phyloP scores from a whole-genome alignment of 305 asterid genomes.

The Nicotiana rustica region DNA sequence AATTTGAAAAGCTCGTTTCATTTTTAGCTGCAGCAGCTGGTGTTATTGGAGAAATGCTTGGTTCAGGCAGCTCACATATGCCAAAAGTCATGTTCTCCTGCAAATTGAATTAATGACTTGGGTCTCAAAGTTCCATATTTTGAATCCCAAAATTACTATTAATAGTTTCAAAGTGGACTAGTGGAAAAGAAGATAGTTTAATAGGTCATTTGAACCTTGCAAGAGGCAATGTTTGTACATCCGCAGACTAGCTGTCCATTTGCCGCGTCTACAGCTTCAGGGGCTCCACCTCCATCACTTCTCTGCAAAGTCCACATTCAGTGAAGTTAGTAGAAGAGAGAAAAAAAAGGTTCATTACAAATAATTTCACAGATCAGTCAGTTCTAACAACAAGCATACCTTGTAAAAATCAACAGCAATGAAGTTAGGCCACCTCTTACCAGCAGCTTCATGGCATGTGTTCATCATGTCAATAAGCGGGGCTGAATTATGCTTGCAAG shows the following conservation, averaged over 20 bases:
- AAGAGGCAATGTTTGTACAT: conserved; percentile 66
- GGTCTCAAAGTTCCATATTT: neutral
- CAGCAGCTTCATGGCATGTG: conserved; percentile 76
- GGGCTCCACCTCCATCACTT: conserved; percentile 96
- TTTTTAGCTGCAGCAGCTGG: conserved; percentile 46
- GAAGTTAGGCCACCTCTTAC: conserved; percentile 90
- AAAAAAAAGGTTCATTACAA: neutral
- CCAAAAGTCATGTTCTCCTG: conserved; percentile 78
- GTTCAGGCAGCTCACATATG: conserved; percentile 61
- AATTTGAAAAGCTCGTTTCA: conserved; percentile 49
- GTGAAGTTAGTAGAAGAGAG: neutral
- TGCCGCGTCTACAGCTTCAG: conserved; percentile 79
- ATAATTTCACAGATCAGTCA: neutral
- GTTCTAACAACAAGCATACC: conserved; percentile 51
- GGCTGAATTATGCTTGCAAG: conserved; percentile 85
- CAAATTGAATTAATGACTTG: conserved; percentile 24
- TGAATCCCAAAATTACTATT: neutral
- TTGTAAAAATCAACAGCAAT: conserved; percentile 88
- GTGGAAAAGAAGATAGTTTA: neutral
- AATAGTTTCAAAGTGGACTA: conserved; percentile 5
- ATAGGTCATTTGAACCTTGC: conserved; percentile 61
- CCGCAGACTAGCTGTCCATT: conserved; percentile 87
- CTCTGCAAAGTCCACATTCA: conserved; percentile 59
- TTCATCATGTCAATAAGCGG: conserved; percentile 77
- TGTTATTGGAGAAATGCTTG: conserved; percentile 48